Evolutionary conservation across 768 basidiomycete genomes (phyloP).

Genomic region (Boletus speciosus): DNA sequence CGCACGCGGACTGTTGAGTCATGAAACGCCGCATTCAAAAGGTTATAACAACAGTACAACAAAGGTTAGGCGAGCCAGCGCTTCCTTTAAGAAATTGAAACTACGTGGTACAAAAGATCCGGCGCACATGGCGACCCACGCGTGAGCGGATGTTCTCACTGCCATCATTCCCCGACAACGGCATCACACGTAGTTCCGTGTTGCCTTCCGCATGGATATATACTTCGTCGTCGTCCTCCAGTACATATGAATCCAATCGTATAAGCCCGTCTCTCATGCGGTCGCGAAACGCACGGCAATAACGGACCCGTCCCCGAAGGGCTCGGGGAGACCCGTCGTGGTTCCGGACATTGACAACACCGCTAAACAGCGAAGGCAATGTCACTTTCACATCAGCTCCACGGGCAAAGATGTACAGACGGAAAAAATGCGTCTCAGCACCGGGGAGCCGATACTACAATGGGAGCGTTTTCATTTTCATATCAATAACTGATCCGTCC

Average conservation of each 20-base stretch:
- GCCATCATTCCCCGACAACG: slow-evolving; percentile 5
- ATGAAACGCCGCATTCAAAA: background rate
- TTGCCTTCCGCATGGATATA: slow-evolving; percentile 29
- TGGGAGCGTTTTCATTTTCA: background rate
- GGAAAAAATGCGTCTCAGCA: slow-evolving; percentile 29
- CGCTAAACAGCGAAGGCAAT: slow-evolving; percentile 27
- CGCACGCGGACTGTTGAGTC: no score
- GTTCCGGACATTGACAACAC: slow-evolving; percentile 24
- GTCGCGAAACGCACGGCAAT: slow-evolving; percentile 24
- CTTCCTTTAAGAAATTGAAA: background rate
- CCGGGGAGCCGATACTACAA: slow-evolving; percentile 24
- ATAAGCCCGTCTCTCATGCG: slow-evolving; percentile 23
- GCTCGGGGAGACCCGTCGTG: slow-evolving; percentile 8
- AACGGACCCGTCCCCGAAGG: slow-evolving; percentile 10
- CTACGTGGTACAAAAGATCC: slow-evolving; percentile 22
- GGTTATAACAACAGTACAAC: background rate
- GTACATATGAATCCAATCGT: slow-evolving; percentile 12
- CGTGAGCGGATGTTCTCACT: slow-evolving; percentile 16
- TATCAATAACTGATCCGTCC: slow-evolving; percentile 1
- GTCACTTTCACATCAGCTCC: slow-evolving; percentile 27
- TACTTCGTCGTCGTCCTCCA: slow-evolving; percentile 30
- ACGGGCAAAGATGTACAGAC: slow-evolving; percentile 30
- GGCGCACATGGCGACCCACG: slow-evolving; percentile 29
- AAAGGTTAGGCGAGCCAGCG: slow-evolving; percentile 16
- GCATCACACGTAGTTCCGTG: slow-evolving; percentile 19